Conservation (phyloP, 495 filamentous ascomycete genomes). For the Hyaloscypha variabilis region DNA sequence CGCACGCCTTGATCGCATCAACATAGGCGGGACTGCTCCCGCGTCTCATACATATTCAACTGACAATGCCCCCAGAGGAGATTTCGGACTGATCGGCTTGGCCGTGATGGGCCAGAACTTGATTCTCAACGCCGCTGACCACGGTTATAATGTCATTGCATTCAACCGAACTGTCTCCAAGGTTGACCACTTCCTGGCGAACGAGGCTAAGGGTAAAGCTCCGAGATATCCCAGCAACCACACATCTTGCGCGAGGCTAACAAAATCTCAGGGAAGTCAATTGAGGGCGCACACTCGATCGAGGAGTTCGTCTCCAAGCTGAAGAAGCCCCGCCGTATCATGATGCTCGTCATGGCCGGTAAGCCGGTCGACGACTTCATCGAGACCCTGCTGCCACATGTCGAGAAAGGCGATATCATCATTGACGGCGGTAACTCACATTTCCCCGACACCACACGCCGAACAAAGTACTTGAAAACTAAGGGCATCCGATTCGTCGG, state of each 20-base stretch:
- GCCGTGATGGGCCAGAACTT: constrained; percentile 98
- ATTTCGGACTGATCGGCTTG: constrained; percentile 99
- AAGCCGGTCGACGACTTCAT: constrained; percentile 99
- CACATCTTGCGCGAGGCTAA: constrained; percentile 12
- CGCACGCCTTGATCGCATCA: constrained; percentile 84
- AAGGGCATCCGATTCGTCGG: constrained; percentile 98
- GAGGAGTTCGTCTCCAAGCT: constrained; percentile 94
- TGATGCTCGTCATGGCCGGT: constrained; percentile 98
- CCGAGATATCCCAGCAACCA: constrained; percentile 14
- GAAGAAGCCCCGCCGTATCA: constrained; percentile 93
- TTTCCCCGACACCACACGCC: constrained; percentile 98
- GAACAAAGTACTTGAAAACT: constrained; percentile 75
- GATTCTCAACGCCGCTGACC: constrained; percentile 97
- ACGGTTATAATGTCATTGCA: constrained; percentile 93
- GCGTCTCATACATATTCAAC: constrained; percentile 19
- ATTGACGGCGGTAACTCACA: constrained; percentile 99
- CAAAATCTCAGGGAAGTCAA: constrained; percentile 69
- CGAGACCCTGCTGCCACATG: constrained; percentile 85
- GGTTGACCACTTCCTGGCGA: constrained; percentile 92
- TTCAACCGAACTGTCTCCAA: constrained; percentile 98
- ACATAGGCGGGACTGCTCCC: constrained; percentile 58
- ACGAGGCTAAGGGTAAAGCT: constrained; percentile 83
- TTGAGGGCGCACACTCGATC: constrained; percentile 90
- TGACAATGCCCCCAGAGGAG: constrained; percentile 52
- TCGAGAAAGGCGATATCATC: constrained; percentile 95